Percentiles rank a stretch among this genome's conserved stretches.
Evolutionary conservation across 2,329 filamentous ascomycete genomes (phyloP).

Genomic region (Microcyclospora pomicola): DNA sequence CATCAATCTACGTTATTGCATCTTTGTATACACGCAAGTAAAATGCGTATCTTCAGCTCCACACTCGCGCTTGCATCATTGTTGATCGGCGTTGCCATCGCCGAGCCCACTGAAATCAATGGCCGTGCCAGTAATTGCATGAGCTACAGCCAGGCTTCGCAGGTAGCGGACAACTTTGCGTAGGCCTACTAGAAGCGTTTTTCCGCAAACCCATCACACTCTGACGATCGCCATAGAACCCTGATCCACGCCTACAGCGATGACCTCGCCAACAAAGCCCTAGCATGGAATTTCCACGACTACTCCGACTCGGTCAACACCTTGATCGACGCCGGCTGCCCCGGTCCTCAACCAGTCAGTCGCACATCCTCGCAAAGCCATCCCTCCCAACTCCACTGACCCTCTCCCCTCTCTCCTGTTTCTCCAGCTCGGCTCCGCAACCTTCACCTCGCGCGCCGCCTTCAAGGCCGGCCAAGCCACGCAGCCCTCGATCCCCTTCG

Average conservation of each 20-base stretch:
- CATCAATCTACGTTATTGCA: no score
- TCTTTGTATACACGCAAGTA: no score
- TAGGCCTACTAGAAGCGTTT: no score
- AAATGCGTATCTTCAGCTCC: background rate
- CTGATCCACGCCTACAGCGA: conserved; percentile 6
- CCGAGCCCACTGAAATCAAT: background rate
- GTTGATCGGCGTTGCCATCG: background rate
- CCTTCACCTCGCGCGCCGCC: conserved; percentile 7
- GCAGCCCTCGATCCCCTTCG: conserved; percentile 9
- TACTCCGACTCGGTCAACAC: conserved; percentile 10
- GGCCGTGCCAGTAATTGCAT: conserved; percentile 24
- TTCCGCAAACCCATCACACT: background rate
- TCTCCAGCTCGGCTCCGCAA: background rate
- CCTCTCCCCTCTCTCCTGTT: no score
- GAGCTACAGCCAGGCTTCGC: conserved; percentile 59
- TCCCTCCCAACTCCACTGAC: no score
- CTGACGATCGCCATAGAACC: conserved; percentile 4
- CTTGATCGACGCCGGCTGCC: conserved; percentile 5
- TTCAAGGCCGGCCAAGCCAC: conserved; percentile 8
- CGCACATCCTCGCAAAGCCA: background rate
- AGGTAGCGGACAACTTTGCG: conserved; percentile 42
- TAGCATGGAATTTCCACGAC: conserved; percentile 6
- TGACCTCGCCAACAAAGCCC: conserved; percentile 2
- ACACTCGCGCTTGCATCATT: background rate
- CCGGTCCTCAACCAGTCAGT: conserved; percentile 1